Percentiles rank a stretch among this genome's conserved stretches.
These are phyloP conservation scores for Puccinia polysora DNA, from an alignment of 1,284 basidiomycete species.

Conservation along the genomic window DNA sequence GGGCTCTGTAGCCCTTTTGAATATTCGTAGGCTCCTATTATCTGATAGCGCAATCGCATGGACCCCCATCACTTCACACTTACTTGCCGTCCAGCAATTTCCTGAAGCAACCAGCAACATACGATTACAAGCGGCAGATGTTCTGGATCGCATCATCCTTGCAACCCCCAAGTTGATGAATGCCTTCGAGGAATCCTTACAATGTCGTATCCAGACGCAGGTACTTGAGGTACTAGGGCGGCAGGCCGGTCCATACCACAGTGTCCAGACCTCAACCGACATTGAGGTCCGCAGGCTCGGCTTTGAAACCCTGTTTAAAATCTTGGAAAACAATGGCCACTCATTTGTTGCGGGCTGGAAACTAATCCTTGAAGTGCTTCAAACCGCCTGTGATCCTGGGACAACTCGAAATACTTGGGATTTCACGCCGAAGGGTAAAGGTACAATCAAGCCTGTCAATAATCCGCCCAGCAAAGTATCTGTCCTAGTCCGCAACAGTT, in stretches of 20 bases:
- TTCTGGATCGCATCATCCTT: constrained; percentile 73
- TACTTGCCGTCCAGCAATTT: constrained; percentile 69
- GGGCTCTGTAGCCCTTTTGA: constrained; percentile 70
- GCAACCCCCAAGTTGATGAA: constrained; percentile 61
- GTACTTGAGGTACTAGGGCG: constrained; percentile 74
- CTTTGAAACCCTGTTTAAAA: constrained; percentile 78
- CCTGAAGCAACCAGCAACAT: constrained; percentile 68
- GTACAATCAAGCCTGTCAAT: constrained; percentile 10
- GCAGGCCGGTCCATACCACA: constrained; percentile 66
- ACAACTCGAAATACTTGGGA: constrained; percentile 4
- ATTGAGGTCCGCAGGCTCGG: constrained; percentile 78
- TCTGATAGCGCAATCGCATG: constrained; percentile 76
- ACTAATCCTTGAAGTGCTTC: constrained; percentile 79
- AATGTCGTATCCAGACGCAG: constrained; percentile 69
- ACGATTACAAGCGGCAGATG: constrained; percentile 77
- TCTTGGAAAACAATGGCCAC: constrained; percentile 84
- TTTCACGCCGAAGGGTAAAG: constrained; percentile 2
- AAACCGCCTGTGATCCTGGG: constrained; percentile 61
- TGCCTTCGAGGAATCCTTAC: constrained; percentile 53
- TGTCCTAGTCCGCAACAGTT: constrained; percentile 74
- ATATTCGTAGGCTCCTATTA: constrained; percentile 77
- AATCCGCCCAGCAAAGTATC: constrained; percentile 44
- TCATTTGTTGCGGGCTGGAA: constrained; percentile 87
- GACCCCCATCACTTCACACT: constrained; percentile 71
- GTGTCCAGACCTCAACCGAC: constrained; percentile 49